These are phyloP conservation scores for Camelina hispida DNA, from an alignment of 345 rosid species.

Conservation along the genomic window DNA sequence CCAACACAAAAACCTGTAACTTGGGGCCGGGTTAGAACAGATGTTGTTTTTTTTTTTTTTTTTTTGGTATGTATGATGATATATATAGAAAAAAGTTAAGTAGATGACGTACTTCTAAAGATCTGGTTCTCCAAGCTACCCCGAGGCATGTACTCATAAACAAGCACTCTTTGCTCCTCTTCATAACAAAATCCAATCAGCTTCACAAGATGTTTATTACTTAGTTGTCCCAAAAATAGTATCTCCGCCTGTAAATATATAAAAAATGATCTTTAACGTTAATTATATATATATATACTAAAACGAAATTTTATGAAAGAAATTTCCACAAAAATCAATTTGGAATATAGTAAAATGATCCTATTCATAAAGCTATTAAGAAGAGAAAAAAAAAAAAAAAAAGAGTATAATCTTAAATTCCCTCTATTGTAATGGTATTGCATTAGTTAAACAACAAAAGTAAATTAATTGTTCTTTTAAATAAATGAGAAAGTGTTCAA, in stretches of 20 bases:
- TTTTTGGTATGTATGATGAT: too few relatives aligned
- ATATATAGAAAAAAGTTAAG: not conserved
- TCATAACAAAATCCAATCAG: constrained; percentile 82
- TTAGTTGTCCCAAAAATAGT: constrained; percentile 76
- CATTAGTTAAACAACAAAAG: too few relatives aligned
- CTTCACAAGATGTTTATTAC: constrained; percentile 75
- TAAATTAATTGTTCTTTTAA: too few relatives aligned
- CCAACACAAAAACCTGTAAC: not conserved
- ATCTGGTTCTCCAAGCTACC: constrained; percentile 84
- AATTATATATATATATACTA: not conserved
- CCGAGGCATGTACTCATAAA: constrained; percentile 74
- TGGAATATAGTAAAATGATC: not conserved
- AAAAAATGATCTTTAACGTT: not conserved
- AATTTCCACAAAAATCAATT: constrained; percentile 9
- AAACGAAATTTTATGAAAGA: not conserved
- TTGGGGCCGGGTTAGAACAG: not conserved
- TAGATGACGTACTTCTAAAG: constrained; percentile 57
- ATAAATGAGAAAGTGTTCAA: not conserved
- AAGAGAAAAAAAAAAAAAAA: not conserved
- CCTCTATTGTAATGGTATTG: too few relatives aligned
- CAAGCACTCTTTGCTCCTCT: constrained; percentile 70
- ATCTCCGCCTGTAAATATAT: constrained; percentile 68
- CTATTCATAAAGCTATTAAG: not conserved
- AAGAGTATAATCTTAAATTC: not conserved
- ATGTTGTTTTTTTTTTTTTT: too few relatives aligned